Base-by-base conservation (phyloP, 345 rosid genomes). In the Anastatica hierochuntica region DNA sequence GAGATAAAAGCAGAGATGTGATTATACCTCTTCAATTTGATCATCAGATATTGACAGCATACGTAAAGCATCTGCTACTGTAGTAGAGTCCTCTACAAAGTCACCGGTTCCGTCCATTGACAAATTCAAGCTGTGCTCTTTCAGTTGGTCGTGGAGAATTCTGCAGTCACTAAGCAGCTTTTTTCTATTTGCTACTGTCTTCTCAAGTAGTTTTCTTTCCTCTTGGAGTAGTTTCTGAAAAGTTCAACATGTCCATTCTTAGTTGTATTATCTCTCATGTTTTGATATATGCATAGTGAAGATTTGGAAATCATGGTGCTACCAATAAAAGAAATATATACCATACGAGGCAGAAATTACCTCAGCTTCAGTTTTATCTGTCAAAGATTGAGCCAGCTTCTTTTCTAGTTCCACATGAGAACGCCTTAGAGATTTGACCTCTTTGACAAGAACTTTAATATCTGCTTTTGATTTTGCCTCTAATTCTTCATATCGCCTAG, bases 381-480 rank as follows among this genome's bases (percentile, higher is more conserved):
- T 70, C 69, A 71, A 37, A 35, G 86, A 73, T 52, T 43, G 75
- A 64, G 57, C 58, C 62, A 82, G 80, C 74, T 94, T 68, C 60
- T 80, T 79, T 76, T 80, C 80, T 68, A 88, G 65, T 71, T 71
- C 69, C 60, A 61, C 71, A 42, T 82, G 89, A 58, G 95, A 75
- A 62, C 56, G 78, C 76, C 95, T 77, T 33, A 94, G 82, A 50
- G 83, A 74, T 73, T 94, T 94, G 44, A 94, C 94, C 72, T 94
- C 99, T 71, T 83, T 94, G 47, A 89, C 89, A 50, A 94, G 92
- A 79, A 85, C 73, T 75, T 84, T 94, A 49, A 88, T 70, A 61
- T 94, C 99, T 48, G 97, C 97, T 70, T 82, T 94, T 9, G 96
- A 94, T 72, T 87, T 84, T 60, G 77, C 78, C 72, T 94, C 99